Conservation (phyloP, 768 basidiomycete species). For the Mycena epipterygia region DNA sequence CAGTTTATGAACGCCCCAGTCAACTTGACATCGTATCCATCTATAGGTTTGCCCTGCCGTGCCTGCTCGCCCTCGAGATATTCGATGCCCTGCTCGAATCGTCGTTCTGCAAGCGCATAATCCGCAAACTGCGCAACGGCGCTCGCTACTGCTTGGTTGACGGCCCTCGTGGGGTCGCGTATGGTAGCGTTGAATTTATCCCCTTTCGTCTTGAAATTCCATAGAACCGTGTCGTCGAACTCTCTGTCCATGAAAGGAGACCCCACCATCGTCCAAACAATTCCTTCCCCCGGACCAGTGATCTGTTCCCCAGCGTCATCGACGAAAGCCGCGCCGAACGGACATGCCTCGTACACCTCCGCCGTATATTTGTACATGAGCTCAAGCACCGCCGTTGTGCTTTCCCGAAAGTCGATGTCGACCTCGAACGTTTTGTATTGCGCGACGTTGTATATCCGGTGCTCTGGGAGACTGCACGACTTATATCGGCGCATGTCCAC, state of each 20-base stretch:
- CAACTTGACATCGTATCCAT: conserved; percentile 26
- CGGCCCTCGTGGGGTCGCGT: conserved; percentile 15
- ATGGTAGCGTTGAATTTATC: conserved; percentile 31
- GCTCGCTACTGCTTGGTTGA: not conserved
- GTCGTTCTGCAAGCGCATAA: conserved; percentile 34
- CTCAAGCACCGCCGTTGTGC: conserved; percentile 15
- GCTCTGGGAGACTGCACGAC: conserved; percentile 31
- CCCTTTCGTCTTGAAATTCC: conserved; percentile 41
- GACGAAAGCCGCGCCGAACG: conserved; percentile 34
- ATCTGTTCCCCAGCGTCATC: conserved; percentile 27
- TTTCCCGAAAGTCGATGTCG: conserved; percentile 29
- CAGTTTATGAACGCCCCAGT: conserved; percentile 38
- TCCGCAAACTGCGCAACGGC: conserved; percentile 30
- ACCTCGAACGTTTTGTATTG: conserved; percentile 36
- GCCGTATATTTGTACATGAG: conserved; percentile 35
- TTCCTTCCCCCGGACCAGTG: conserved; percentile 36
- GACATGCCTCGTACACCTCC: conserved; percentile 35
- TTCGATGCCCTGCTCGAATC: conserved; percentile 40
- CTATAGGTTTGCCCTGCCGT: conserved; percentile 13
- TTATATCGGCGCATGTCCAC: conserved; percentile 39
- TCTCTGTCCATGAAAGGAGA: conserved; percentile 23
- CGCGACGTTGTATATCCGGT: conserved; percentile 37
- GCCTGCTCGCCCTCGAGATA: conserved; percentile 37
- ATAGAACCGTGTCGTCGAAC: conserved; percentile 32
- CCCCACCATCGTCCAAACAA: conserved; percentile 40